Evolutionary conservation across 1,284 basidiomycete species (phyloP), one percentile per base, ranked within the genome.

Genomic region (Melampsora larici-populina): DNA sequence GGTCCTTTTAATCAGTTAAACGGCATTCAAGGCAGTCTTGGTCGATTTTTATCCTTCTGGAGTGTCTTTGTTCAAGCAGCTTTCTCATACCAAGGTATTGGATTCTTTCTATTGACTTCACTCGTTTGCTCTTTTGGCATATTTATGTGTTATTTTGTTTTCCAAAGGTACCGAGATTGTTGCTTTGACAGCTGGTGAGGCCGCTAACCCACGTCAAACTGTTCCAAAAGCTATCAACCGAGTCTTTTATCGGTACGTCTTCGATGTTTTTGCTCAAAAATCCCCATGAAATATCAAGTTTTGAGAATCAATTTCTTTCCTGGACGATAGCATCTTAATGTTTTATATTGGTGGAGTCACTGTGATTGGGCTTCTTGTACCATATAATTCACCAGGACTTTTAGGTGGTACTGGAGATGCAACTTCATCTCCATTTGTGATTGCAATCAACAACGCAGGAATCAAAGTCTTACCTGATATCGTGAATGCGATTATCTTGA

Each of bases 401-500:
- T 84, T 87, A 79, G 85, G 91, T 65, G 83, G 81, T 58, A 83
- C 82, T 70, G 87, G 88, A 26, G 89, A 87, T 49, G 92, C 92
- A 62, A 88, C 89, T 11, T 88, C 88, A 15, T 92, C 90, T n/a
- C 92, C 92, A 0, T 93, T 93, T 84, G 92, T 93, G 78, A 91
- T 94, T 80, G 92, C 91, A 11, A 83, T 84, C 62, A 82, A 88
- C 81, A 87, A 86, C 55, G 90, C 92, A 1, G 90, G 91, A 46
- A 94, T 94, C 84, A 88, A 88, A 80, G 87, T 86, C 13, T 85
- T 93, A 1, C 91, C 92, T 2, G 88, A 88, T 70, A 88, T 86
- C 79, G 92, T 94, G 85, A 96, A 96, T 83, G 93, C 93, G 8
- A 89, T 89, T 82, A 87, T 96, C 40, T 85, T 95, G 75, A 91